Conservation (phyloP, 164 flowering plant species). For the Dillenia turbinata region DNA sequence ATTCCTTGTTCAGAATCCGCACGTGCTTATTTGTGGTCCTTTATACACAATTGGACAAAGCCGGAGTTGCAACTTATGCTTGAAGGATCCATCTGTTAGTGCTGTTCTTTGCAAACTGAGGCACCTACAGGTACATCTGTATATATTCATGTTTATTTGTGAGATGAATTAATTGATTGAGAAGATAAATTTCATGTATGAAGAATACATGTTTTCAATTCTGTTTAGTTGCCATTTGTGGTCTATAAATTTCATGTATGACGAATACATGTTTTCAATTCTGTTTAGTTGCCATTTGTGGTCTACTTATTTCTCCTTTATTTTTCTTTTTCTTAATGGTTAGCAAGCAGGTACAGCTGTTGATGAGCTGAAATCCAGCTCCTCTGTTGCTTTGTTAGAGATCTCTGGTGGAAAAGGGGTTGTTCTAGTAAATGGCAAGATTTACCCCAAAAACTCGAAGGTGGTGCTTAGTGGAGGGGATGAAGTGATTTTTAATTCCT, state of each 20-base stretch:
- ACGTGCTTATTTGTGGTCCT: conserved; percentile 24
- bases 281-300: background rate
- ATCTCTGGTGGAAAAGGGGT: conserved; percentile 51
- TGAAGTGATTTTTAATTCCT: conserved; percentile 52
- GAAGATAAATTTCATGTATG: no score
- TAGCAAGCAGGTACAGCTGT: conserved; percentile 32
- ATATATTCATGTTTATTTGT: background rate
- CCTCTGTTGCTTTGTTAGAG: conserved; percentile 32
- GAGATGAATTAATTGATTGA: no score
- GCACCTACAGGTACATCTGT: conserved; percentile 29
- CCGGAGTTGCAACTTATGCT: conserved; percentile 35
- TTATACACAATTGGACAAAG: conserved; percentile 50
- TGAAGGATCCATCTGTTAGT: conserved; percentile 41
- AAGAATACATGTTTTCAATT: no score
- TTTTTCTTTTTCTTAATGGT: background rate
- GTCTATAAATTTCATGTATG: no score
- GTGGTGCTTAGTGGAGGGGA: conserved; percentile 48
- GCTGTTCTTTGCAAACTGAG: conserved; percentile 37
- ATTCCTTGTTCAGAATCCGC: conserved; percentile 38
- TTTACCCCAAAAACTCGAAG: conserved; percentile 22
- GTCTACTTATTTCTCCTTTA: no score
- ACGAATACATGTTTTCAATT: no score
- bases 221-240: background rate
- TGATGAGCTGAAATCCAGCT: no score
- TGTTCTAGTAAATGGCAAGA: conserved; percentile 54